A percentile compares a stretch with the other conserved stretches of the same genome.
These are phyloP conservation scores for Thraustochytrium striatum DNA, from an alignment of 352 stramenopile genomes.

Conservation along the genomic window DNA sequence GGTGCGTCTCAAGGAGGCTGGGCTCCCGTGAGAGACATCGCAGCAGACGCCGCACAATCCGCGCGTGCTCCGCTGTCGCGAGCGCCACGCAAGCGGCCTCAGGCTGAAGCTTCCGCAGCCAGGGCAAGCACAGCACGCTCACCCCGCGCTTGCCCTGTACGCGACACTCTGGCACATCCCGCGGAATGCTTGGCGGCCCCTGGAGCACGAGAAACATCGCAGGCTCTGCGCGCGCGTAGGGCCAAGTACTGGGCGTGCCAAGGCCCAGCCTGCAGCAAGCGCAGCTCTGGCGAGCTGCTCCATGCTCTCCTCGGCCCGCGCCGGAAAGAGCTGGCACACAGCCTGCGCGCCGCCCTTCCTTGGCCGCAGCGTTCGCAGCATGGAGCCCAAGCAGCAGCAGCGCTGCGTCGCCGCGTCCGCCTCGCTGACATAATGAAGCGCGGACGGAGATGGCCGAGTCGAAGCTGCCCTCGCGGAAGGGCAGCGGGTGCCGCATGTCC, in stretches of 20 bases:
- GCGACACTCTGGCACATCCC: not conserved
- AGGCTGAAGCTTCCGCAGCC: no score
- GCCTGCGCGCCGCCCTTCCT: not conserved
- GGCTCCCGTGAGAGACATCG: not conserved
- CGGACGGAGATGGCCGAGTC: constrained; percentile 4
- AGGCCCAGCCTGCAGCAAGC: not conserved
- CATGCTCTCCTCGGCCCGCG: not conserved
- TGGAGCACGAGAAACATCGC: not conserved
- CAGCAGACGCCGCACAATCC: not conserved
- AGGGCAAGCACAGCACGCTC: not conserved
- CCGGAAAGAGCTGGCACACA: constrained; percentile 1
- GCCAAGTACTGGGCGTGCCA: not conserved
- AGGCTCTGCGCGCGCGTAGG: not conserved
- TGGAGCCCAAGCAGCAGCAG: not conserved
- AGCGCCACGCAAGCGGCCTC: not conserved
- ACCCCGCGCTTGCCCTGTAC: not conserved
- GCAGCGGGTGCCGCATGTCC: constrained; percentile 13
- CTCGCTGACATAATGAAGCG: constrained; percentile 21
- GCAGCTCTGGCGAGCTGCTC: not conserved
- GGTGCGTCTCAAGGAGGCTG: not conserved
- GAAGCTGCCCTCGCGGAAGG: constrained; percentile 21
- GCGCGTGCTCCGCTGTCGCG: not conserved
- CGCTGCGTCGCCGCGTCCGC: not conserved
- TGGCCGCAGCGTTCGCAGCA: not conserved
- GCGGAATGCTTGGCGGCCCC: not conserved